These are phyloP conservation scores for Apium graveolens DNA, from an alignment of 129 eudicot species.

Conservation along the genomic window DNA sequence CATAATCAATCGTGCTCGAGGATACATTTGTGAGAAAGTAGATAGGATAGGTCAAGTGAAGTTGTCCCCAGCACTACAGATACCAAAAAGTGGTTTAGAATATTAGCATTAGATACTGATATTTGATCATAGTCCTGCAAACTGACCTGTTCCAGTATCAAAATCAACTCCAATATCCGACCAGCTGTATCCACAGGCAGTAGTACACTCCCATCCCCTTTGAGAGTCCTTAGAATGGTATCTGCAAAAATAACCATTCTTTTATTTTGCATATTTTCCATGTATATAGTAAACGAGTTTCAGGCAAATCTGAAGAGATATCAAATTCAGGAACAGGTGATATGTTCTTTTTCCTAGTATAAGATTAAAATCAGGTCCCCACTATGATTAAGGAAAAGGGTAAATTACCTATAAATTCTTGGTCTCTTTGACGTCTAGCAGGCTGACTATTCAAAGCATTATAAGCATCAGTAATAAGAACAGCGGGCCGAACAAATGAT, in stretches of 20 bases:
- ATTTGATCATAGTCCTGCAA: background rate
- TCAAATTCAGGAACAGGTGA: background rate
- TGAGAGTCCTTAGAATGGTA: slow-evolving; percentile 57
- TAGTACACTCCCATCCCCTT: slow-evolving; percentile 69
- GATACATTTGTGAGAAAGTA: slow-evolving; percentile 88
- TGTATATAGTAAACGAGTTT: too few species aligned
- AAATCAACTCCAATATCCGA: slow-evolving; percentile 72
- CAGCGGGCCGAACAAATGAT: slow-evolving; percentile 93
- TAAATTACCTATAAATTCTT: slow-evolving; percentile 71
- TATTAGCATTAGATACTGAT: background rate
- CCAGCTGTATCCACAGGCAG: slow-evolving; percentile 97
- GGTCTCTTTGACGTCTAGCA: slow-evolving; percentile 94
- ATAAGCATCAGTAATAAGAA: slow-evolving; percentile 91
- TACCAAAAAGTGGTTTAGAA: background rate
- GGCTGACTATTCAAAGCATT: slow-evolving; percentile 92
- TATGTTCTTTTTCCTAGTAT: background rate
- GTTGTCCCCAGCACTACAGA: slow-evolving; percentile 87
- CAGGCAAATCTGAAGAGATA: background rate
- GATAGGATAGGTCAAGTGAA: slow-evolving; percentile 80
- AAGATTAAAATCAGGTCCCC: background rate
- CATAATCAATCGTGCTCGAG: slow-evolving; percentile 88
- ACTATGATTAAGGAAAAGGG: background rate
- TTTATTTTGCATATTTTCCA: background rate
- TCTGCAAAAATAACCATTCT: slow-evolving; percentile 26
- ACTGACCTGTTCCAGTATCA: slow-evolving; percentile 86